Conservation (phyloP, 495 filamentous ascomycete species). For the Zalerion maritima region DNA sequence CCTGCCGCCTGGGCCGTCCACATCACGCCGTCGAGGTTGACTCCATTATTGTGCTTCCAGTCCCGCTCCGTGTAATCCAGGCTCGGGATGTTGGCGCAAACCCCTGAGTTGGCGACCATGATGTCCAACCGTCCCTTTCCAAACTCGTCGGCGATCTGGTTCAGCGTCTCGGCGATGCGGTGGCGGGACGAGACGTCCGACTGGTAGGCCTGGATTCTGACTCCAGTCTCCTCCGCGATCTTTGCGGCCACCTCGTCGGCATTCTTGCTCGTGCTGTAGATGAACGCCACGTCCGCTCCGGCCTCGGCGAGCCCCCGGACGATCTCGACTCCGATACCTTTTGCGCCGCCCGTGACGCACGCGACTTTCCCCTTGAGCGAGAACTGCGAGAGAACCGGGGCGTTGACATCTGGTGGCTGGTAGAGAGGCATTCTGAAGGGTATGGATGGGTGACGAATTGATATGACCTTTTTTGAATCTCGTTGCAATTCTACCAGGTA, state of each 20-base stretch:
- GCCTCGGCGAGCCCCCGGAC: conserved; percentile 35
- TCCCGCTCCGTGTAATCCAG: conserved; percentile 24
- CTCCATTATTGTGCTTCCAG: conserved; percentile 42
- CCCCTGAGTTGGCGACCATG: conserved; percentile 24
- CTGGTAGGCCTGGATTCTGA: conserved; percentile 51
- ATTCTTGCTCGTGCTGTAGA: no score
- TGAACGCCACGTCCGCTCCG: conserved; percentile 34
- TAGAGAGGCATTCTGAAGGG: conserved; percentile 12
- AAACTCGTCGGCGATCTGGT: conserved; percentile 37
- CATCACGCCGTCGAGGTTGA: conserved; percentile 53
- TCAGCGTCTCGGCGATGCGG: conserved; percentile 38
- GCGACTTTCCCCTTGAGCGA: conserved; percentile 39
- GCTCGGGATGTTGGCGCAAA: conserved; percentile 26
- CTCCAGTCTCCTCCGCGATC: conserved; percentile 42
- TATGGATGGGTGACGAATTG: no score
- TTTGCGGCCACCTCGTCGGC: conserved; percentile 41
- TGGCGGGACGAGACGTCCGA: conserved; percentile 47
- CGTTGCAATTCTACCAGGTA: no score
- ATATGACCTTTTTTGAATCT: no score
- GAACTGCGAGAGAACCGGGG: conserved; percentile 22
- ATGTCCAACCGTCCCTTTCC: conserved; percentile 32
- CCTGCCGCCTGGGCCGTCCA: conserved; percentile 47
- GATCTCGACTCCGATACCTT: conserved; percentile 36
- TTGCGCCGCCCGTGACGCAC: conserved; percentile 37
- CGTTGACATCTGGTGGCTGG: conserved; percentile 11